Percentiles rank a stretch among this genome's conserved stretches.
These are phyloP conservation scores for Phytophthora melonis DNA, from an alignment of 352 stramenopile genomes.

Conservation along the genomic window DNA sequence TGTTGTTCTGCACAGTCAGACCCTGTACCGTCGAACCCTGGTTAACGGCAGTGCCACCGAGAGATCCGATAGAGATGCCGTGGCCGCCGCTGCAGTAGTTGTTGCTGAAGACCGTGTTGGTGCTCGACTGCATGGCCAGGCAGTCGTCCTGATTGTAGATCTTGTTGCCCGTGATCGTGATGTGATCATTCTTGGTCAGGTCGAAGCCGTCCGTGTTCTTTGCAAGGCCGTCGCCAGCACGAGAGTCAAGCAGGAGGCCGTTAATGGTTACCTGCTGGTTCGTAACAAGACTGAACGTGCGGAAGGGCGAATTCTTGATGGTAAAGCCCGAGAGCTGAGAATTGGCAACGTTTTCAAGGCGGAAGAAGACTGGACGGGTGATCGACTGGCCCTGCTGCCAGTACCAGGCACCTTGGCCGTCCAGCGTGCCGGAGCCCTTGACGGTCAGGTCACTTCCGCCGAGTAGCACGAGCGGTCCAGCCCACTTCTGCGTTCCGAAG, in stretches of 20 bases:
- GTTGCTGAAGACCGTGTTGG: slow-evolving; percentile 31
- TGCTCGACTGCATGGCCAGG: slow-evolving; percentile 26
- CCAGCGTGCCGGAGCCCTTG: slow-evolving; percentile 35
- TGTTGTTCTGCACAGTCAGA: slow-evolving; percentile 35
- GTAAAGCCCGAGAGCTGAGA: slow-evolving; percentile 40
- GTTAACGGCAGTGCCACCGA: slow-evolving; percentile 32
- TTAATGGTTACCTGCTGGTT: slow-evolving; percentile 21
- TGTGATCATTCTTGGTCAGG: slow-evolving; percentile 20
- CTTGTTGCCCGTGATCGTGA: slow-evolving; percentile 22
- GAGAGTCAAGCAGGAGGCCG: slow-evolving; percentile 18
- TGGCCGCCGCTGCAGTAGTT: slow-evolving; percentile 21
- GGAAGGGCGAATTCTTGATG: slow-evolving; percentile 40
- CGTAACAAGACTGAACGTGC: slow-evolving; percentile 37
- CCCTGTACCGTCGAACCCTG: slow-evolving; percentile 29
- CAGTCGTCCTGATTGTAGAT: slow-evolving; percentile 32
- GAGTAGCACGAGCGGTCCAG: slow-evolving; percentile 37
- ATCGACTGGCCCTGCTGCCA: slow-evolving; percentile 39
- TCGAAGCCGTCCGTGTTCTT: slow-evolving; percentile 29
- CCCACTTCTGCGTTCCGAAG: slow-evolving; percentile 41
- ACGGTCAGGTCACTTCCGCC: slow-evolving; percentile 27
- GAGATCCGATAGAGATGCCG: slow-evolving; percentile 46
- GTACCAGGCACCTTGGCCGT: slow-evolving; percentile 46
- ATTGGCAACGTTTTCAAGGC: slow-evolving; percentile 5
- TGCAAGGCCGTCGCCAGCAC: slow-evolving; percentile 7
- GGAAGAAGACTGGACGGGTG: slow-evolving; percentile 25